Evolutionary conservation across 495 filamentous ascomycete genomes (phyloP).

Genomic region (Patellaria atrata): DNA sequence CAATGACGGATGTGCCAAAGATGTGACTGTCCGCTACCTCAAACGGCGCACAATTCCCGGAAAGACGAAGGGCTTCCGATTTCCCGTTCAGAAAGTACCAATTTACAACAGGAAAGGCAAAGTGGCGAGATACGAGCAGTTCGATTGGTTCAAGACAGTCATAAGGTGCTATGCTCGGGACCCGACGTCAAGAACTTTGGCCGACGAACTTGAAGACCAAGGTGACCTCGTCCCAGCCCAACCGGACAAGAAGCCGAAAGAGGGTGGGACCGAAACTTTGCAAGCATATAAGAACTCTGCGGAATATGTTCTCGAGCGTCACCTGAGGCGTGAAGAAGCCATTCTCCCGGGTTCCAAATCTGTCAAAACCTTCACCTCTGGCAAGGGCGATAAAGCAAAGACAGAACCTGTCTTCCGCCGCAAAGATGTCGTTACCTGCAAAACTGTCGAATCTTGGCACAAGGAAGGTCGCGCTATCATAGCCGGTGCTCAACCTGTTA

Average conservation of each 20-base stretch:
- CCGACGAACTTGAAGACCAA: conserved; percentile 64
- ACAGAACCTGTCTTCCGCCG: conserved; percentile 72
- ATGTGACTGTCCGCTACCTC: conserved; percentile 87
- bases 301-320: conserved; percentile 73
- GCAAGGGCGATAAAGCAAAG: conserved; percentile 48
- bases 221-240: conserved; percentile 56
- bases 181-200: conserved; percentile 41
- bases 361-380: conserved; percentile 58
- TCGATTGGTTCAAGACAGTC: conserved; percentile 74
- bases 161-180: conserved; percentile 60
- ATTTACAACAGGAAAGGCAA: conserved; percentile 60
- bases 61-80: conserved; percentile 73
- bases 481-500: conserved; percentile 57
- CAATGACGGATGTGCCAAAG: conserved; percentile 76
- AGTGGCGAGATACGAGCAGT: conserved; percentile 51
- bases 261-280: conserved; percentile 63
- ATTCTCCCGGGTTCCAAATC: conserved; percentile 51
- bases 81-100: conserved; percentile 63
- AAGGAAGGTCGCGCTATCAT: conserved; percentile 77
- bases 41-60: conserved; percentile 73
- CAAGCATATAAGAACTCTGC: conserved; percentile 77
- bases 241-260: conserved; percentile 46
- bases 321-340: conserved; percentile 87
- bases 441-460: conserved; percentile 93
- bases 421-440: conserved; percentile 67